A percentile compares a stretch with the other conserved stretches of the same genome.
Conservation (phyloP, 768 basidiomycete species). For the Neoboletus brunneissimus region DNA sequence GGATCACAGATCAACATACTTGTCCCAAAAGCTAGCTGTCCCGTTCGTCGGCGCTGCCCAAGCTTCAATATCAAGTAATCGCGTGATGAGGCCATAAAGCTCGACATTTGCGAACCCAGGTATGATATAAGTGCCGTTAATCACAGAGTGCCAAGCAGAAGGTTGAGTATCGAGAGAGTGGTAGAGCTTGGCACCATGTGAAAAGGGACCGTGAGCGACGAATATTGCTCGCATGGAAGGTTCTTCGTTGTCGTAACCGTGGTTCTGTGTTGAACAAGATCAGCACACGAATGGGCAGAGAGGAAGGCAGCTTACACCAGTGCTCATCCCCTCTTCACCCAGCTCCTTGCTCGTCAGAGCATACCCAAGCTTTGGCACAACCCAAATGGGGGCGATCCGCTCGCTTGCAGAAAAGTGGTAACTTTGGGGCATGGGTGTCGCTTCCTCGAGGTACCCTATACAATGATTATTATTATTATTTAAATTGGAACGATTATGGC, state of each 20-base stretch:
- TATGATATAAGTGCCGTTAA: constrained; percentile 60
- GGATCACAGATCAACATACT: constrained; percentile 45
- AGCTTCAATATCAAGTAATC: constrained; percentile 62
- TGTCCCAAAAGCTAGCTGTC: constrained; percentile 80
- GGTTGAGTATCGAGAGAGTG: constrained; percentile 17
- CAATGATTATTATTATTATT: not conserved
- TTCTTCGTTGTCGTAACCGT: constrained; percentile 85
- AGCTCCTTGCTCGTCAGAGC: constrained; percentile 66
- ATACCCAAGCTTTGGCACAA: constrained; percentile 80
- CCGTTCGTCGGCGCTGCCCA: constrained; percentile 68
- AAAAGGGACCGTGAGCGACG: constrained; percentile 89
- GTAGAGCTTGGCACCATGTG: constrained; percentile 59
- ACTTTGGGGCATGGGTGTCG: constrained; percentile 60
- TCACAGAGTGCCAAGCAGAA: constrained; percentile 59
- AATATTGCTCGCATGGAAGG: constrained; percentile 85
- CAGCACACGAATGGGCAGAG: not conserved
- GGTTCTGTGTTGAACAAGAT: constrained; percentile 52
- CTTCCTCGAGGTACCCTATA: constrained; percentile 15
- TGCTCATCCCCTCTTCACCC: constrained; percentile 60
- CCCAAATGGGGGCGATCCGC: constrained; percentile 86
- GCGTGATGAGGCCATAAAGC: constrained; percentile 79
- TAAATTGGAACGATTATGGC: not conserved
- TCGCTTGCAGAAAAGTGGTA: constrained; percentile 73
- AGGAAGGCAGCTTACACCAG: constrained; percentile 58
- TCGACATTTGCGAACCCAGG: constrained; percentile 84